A percentile compares a stretch with the other conserved stretches of the same genome.
These are phyloP conservation scores for Evernia prunastri DNA, from an alignment of 495 filamentous ascomycete genomes.

Conservation along the genomic window DNA sequence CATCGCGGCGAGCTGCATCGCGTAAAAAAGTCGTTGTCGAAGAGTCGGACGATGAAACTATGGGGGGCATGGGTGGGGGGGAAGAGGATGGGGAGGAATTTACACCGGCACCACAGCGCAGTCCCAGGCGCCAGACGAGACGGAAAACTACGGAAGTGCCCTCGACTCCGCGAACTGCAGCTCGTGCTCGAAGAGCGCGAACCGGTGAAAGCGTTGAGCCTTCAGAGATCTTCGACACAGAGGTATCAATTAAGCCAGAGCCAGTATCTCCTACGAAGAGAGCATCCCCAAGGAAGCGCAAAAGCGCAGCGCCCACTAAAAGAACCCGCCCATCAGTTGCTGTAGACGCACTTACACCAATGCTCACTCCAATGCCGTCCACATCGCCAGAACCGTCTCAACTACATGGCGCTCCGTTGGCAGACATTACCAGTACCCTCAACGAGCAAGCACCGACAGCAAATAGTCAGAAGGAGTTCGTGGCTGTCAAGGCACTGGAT, in stretches of 20 bases:
- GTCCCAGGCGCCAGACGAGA: conserved; percentile 43
- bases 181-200: conserved; percentile 28
- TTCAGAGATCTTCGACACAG: conserved; percentile 53
- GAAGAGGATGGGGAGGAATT: conserved; percentile 73
- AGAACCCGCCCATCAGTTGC: conserved; percentile 44
- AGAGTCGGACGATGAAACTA: conserved; percentile 64
- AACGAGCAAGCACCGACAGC: conserved; percentile 49
- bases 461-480: conserved; percentile 43
- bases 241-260: conserved; percentile 48
- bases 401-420: conserved; percentile 58
- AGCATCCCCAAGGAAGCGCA: conserved; percentile 58
- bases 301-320: conserved; percentile 56
- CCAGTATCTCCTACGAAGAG: conserved; percentile 60
- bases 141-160: conserved; percentile 52
- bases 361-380: conserved; percentile 54
- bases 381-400: conserved; percentile 48
- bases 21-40: conserved; percentile 67
- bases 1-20: conserved; percentile 66
- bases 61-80: conserved; percentile 48
- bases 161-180: conserved; percentile 37
- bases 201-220: conserved; percentile 48
- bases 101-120: conserved; percentile 59
- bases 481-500: conserved; percentile 65
- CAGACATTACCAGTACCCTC: conserved; percentile 68
- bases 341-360: conserved; percentile 37